phyloP scores from a whole-genome alignment of 345 rosid species.

The Dimocarpus longan region DNA sequence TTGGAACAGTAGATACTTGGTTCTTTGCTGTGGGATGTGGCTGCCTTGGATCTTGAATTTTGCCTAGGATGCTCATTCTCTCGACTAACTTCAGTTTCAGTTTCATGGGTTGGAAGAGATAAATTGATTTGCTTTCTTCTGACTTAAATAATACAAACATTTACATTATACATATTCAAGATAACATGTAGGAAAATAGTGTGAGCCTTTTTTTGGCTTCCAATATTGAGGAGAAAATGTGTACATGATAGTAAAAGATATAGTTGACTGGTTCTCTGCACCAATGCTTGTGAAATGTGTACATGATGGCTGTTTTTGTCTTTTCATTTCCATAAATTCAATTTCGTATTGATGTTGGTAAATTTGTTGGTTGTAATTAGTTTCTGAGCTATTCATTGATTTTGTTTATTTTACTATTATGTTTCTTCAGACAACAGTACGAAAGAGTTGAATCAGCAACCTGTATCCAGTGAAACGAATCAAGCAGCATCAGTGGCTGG shows the following conservation, averaged over 20 bases:
- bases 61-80: not conserved
- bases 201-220: not conserved
- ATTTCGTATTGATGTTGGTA: not conserved
- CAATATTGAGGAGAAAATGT: too few species aligned
- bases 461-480: conserved; percentile 32
- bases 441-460: conserved; percentile 49
- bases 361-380: not conserved
- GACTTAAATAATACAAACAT: not conserved
- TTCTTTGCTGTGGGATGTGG: not conserved
- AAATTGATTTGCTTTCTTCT: not conserved
- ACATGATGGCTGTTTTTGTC: not conserved
- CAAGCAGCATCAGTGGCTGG: conserved; percentile 46
- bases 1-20: not conserved
- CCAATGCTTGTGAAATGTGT: conserved; percentile 1
- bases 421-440: conserved; percentile 55
- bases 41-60: conserved; percentile 14
- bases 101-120: conserved; percentile 9
- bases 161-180: not conserved
- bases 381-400: not conserved
- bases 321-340: conserved; percentile 3
- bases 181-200: not conserved
- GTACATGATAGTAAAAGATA: not conserved
- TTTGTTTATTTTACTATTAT: conserved; percentile 18
- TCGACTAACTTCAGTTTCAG: not conserved
- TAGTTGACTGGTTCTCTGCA: not conserved